Evolutionary conservation across 108 stramenopile species (phyloP).

Genomic region (Aureococcus anophagefferens): DNA sequence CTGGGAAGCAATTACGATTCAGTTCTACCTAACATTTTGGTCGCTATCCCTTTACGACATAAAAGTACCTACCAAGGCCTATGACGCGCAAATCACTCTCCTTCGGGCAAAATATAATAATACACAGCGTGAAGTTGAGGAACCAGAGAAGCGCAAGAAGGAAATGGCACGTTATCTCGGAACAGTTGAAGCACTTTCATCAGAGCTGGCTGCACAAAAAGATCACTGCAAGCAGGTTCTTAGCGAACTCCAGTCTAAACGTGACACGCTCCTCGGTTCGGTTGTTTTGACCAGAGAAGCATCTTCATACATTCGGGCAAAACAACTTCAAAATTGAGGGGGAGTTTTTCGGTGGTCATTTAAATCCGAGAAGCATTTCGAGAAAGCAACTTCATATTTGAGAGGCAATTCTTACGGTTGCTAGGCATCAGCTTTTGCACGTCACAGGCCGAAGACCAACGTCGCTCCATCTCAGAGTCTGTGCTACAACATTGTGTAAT

Average conservation of each 20-base stretch:
- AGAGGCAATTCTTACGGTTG: conserved; percentile 34
- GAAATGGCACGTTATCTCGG: conserved; percentile 21
- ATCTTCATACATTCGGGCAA: too few species aligned
- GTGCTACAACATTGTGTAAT: conserved; percentile 54
- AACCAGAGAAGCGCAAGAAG: conserved; percentile 24
- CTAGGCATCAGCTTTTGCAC: too few species aligned
- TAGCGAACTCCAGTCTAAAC: too few species aligned
- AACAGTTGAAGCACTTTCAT: too few species aligned
- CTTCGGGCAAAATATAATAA: too few species aligned
- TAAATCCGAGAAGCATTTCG: conserved; percentile 55
- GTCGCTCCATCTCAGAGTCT: conserved; percentile 18
- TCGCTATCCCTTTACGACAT: conserved; percentile 59
- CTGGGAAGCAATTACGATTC: conserved; percentile 42
- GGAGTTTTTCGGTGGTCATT: too few species aligned
- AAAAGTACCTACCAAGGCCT: conserved; percentile 53
- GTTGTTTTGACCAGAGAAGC: too few species aligned
- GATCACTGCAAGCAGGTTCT: too few species aligned
- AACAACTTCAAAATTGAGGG: too few species aligned
- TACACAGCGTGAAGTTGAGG: too few species aligned
- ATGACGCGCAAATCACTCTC: conserved; percentile 44
- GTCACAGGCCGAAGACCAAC: conserved; percentile 2
- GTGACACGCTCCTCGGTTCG: too few species aligned
- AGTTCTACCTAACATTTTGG: conserved; percentile 63
- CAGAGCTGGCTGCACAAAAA: too few species aligned
- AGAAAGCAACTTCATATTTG: conserved; percentile 32